Evolutionary conservation across 108 stramenopile species (phyloP).

Genomic region (Fragilariopsis cylindrus): DNA sequence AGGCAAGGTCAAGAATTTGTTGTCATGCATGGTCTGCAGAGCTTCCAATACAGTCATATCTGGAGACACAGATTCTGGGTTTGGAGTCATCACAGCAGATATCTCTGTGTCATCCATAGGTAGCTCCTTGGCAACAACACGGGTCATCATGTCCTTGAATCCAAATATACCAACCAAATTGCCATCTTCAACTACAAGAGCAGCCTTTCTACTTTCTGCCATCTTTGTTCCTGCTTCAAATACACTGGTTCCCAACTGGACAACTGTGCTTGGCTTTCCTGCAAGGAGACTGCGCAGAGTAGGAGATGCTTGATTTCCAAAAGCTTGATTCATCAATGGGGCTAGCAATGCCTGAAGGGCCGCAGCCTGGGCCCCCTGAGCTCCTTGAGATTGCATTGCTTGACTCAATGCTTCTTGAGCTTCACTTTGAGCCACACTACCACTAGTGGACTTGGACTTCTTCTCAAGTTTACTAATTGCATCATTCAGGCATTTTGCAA

Average conservation of each 20-base stretch:
- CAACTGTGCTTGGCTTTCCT: slow-evolving; percentile 69
- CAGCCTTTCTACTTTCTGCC: slow-evolving; percentile 86
- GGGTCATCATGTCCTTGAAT: slow-evolving; percentile 92
- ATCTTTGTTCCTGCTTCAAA: slow-evolving; percentile 74
- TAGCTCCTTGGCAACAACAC: slow-evolving; percentile 85
- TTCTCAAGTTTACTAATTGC: slow-evolving; percentile 90
- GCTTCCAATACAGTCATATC: slow-evolving; percentile 90
- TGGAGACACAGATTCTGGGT: slow-evolving; percentile 87
- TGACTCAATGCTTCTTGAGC: slow-evolving; percentile 69
- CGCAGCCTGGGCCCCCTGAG: slow-evolving; percentile 69
- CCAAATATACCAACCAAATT: slow-evolving; percentile 88
- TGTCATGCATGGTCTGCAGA: slow-evolving; percentile 90
- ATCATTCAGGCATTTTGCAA: slow-evolving; percentile 94
- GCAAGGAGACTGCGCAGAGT: slow-evolving; percentile 73
- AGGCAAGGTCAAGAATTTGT: slow-evolving; percentile 92
- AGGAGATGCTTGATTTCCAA: slow-evolving; percentile 66
- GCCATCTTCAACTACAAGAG: slow-evolving; percentile 81
- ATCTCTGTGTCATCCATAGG: slow-evolving; percentile 73
- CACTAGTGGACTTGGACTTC: slow-evolving; percentile 57
- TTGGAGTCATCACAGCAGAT: slow-evolving; percentile 86
- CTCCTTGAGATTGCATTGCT: slow-evolving; percentile 60
- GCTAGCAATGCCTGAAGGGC: slow-evolving; percentile 68
- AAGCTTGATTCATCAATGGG: slow-evolving; percentile 69
- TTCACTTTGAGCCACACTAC: slow-evolving; percentile 52
- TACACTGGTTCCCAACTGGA: slow-evolving; percentile 60